Base-by-base conservation (phyloP, 306 rosid species). In the Hippophae rhamnoides region DNA sequence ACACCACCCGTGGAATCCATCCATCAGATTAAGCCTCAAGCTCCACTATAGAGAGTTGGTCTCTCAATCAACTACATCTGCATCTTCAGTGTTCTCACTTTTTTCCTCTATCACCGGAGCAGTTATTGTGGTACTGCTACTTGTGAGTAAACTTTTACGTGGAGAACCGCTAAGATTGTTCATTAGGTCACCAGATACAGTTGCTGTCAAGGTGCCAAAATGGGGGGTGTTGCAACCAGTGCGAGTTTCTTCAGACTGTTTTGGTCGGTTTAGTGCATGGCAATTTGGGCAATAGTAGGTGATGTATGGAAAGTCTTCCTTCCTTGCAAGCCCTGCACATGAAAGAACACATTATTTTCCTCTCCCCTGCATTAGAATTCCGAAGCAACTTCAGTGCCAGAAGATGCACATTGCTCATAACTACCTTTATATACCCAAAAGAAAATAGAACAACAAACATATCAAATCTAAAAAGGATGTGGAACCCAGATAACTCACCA, bases 271-370 rank as follows among this genome's bases (percentile, higher is more conserved):
- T 54, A 93, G 70, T 51, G 97, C 97, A 8, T 58, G 76, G 47
- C 99, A 93, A 44, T 93, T 97, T 2, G 99, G 99, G 76, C 99
- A 93, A 72, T 86, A 93, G 70, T 93, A 93, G 6, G 95, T 84
- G 38, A 93, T 74, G 66, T 64, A 86, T 55, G 89, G 90, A 60
- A 86, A 88, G 56, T 93, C 99, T 81, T 93, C 99, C 84, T 69
- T 88, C 78, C 84, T 80, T 47, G 80, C 97, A 62, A 93, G 94
- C 72, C 99, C 99, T 88, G 87, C 23, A 69, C 23, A 31, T 2
- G 38, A 31, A 31, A 31, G 48, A 31, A 60, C 54, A 44, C 65
- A 67, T 64, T 27, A 23, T 44, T 60, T 42, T n/a, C 64, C 53
- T 69, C 56, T 7, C 13, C 10, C n/a, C 31, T 9, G 6, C 25